These are phyloP conservation scores for Geotrichum fermentans DNA, from an alignment of 1,139 yeast genomes.

Conservation along the genomic window DNA sequence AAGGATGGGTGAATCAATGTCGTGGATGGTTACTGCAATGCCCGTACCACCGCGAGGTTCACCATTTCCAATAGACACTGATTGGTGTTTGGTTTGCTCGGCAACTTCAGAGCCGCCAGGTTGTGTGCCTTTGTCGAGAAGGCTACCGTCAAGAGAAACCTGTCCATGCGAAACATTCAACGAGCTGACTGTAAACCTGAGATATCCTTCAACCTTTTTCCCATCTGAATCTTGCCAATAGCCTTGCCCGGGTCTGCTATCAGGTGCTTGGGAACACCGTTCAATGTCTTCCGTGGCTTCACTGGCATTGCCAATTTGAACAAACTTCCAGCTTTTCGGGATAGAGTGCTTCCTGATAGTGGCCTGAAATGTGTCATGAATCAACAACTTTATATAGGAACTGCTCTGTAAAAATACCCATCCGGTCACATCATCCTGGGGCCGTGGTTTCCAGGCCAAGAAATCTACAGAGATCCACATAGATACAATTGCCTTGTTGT, in stretches of 20 bases:
- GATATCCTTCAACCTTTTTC: slow-evolving; percentile 70
- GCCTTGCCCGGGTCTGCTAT: no score
- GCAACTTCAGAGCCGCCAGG: no score
- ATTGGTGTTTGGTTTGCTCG: no score
- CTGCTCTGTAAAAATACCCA: slow-evolving; percentile 88
- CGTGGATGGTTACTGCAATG: no score
- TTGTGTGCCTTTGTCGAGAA: no score
- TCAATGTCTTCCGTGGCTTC: slow-evolving; percentile 45
- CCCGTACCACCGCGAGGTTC: no score
- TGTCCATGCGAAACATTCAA: slow-evolving; percentile 76
- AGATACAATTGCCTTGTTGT: no score
- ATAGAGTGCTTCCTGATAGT: slow-evolving; percentile 78
- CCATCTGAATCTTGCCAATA: slow-evolving; percentile 80
- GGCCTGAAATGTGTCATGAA: slow-evolving; percentile 93
- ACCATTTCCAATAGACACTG: no score
- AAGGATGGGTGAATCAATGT: no score
- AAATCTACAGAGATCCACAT: slow-evolving; percentile 84
- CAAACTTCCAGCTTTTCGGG: slow-evolving; percentile 77
- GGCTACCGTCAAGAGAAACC: slow-evolving; percentile 72
- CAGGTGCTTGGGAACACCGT: no score
- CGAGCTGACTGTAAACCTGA: slow-evolving; percentile 65
- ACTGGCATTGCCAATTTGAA: no score
- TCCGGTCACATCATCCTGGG: slow-evolving; percentile 82
- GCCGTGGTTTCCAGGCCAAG: slow-evolving; percentile 81
- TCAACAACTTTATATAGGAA: slow-evolving; percentile 83